Evolutionary conservation across 805 yeast species (phyloP).

Genomic region (Yamadazyma paraphyllophila): DNA sequence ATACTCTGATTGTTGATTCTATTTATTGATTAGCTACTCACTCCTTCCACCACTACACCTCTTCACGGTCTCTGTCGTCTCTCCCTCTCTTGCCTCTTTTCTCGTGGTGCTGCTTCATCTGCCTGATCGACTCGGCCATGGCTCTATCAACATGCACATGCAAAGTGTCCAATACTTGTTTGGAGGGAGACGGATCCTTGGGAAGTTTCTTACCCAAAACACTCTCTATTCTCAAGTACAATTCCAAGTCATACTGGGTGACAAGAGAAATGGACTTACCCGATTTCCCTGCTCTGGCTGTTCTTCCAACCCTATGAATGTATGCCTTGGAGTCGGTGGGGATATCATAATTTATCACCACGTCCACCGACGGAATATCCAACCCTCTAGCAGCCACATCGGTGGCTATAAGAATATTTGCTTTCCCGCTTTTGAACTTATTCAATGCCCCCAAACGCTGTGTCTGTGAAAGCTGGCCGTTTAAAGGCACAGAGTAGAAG

Average conservation of each 20-base stretch:
- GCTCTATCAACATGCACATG: constrained; percentile 91
- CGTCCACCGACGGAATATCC: constrained; percentile 78
- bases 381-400: constrained; percentile 90
- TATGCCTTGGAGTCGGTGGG: constrained; percentile 85
- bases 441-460: constrained; percentile 81
- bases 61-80: constrained; percentile 24
- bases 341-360: constrained; percentile 74
- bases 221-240: constrained; percentile 83
- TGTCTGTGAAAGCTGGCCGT: constrained; percentile 86
- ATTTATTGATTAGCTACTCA: neutral
- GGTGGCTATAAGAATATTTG: constrained; percentile 72
- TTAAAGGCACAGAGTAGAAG: constrained; percentile 87
- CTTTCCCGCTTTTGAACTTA: constrained; percentile 70
- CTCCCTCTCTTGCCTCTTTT: constrained; percentile 18
- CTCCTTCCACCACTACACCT: neutral
- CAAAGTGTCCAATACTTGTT: constrained; percentile 70
- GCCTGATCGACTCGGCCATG: constrained; percentile 81
- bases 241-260: constrained; percentile 91
- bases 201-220: constrained; percentile 82
- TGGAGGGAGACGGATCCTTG: constrained; percentile 73
- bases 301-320: constrained; percentile 89
- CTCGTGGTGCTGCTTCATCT: constrained; percentile 65
- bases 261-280: constrained; percentile 86
- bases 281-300: constrained; percentile 90
- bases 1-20: too few species aligned